Base-by-base conservation (phyloP, 2,329 filamentous ascomycete species). In the Penicillium sp. region DNA sequence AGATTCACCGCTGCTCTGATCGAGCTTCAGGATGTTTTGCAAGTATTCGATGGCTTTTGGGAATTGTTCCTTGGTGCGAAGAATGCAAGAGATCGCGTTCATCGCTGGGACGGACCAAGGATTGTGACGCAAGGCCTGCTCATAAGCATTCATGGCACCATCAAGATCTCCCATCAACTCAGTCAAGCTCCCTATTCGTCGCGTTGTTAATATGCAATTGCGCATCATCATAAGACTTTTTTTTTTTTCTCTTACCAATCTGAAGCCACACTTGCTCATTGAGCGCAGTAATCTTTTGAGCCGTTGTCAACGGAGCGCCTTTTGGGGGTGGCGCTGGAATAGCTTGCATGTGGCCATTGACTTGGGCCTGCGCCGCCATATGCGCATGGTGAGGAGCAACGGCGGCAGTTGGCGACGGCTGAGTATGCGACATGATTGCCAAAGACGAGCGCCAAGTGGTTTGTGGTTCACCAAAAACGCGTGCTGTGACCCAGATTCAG, bases 231-330 rank as follows among this genome's bases (percentile, higher is more conserved):
- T 7, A 11, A 5, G 5, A 1, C 0, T 11, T n/a, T 5, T 22
- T 22, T 17, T 0, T 11, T n/a, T 5, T 22, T 22, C n/a, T 13
- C 27, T 22, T 82, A 95, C 88, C 90, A 52, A 96, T 84, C 62
- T 92, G 85, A 59, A 94, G 76, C 90, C 90, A 96, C 38, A 94
- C 81, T 32, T 76, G 75, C 67, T 96, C 90, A 56, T 94, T 96
- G 57, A 90, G 76, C 5, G 78, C 72, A 4, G 79, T 74, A 36
- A 95, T 78, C 59, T 86, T 83, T 54, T 89, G 84, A 52, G 84
- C 79, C 14, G 84, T 76, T 33, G 76, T 73, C 49, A 76, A 71
- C 53, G 77, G 78, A 51, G 79, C 75, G 32, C 65, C 69, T 43
- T 72, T 74, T 54, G 76, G 77, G 39, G 70, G 73, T 48, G 60